phyloP scores from a whole-genome alignment of 202 grass and related monocot genomes.

The Carex arenaria region DNA sequence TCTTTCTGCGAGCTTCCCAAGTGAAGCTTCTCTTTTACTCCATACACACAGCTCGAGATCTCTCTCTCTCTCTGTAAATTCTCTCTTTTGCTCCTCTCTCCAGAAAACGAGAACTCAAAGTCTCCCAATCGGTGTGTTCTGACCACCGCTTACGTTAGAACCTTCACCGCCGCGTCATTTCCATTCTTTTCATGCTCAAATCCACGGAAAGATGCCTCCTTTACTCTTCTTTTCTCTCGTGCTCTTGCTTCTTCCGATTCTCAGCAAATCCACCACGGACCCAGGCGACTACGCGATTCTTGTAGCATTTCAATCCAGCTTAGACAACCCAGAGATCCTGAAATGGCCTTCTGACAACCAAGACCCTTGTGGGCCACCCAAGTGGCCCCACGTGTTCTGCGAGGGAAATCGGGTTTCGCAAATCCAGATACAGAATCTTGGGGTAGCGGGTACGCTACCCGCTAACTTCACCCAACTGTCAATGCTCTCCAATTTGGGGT shows the following conservation, averaged over 20 bases:
- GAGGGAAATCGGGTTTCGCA: conserved; percentile 49
- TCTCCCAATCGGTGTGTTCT: background rate
- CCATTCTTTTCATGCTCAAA: background rate
- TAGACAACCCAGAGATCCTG: conserved; percentile 51
- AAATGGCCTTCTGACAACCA: conserved; percentile 26
- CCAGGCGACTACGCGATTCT: conserved; percentile 52
- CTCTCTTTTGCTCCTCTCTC: background rate
- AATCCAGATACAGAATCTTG: conserved; percentile 63
- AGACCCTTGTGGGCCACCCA: conserved; percentile 35
- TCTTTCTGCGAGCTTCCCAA: background rate
- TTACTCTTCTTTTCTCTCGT: background rate
- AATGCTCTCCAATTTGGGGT: conserved; percentile 48
- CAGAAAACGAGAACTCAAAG: background rate
- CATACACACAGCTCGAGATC: background rate
- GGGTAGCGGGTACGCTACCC: conserved; percentile 38
- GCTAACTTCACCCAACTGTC: conserved; percentile 27
- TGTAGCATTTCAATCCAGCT: conserved; percentile 25
- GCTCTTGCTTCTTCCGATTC: background rate
- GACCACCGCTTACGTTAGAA: background rate
- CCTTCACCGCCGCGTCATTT: background rate
- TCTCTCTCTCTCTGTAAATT: background rate
- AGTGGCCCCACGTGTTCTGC: conserved; percentile 70
- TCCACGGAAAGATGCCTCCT: background rate
- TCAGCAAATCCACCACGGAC: conserved; percentile 20
- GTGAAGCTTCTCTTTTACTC: conserved; percentile 21